These are phyloP conservation scores for Biscogniauxia sp. DNA, from an alignment of 2,329 filamentous ascomycete species.

Conservation along the genomic window DNA sequence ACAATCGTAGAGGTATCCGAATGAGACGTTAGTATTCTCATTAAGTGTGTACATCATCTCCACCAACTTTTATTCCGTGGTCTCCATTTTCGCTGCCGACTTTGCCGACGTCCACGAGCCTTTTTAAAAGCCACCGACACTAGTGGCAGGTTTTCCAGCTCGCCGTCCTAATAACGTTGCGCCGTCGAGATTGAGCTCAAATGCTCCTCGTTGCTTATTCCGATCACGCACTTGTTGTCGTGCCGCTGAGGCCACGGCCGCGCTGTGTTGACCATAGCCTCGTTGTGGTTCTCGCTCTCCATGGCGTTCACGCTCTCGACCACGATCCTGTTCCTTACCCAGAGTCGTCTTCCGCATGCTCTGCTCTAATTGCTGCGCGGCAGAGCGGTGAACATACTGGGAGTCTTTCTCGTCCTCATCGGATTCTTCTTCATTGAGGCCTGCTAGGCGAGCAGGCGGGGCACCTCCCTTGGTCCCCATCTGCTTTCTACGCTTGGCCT, in stretches of 20 bases:
- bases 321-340: slow-evolving; percentile 53
- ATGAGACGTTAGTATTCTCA: slow-evolving; percentile 8
- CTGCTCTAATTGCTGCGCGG: slow-evolving; percentile 71
- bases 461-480: slow-evolving; percentile 68
- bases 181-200: slow-evolving; percentile 89
- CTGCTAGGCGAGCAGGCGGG: slow-evolving; percentile 51
- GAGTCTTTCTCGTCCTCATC: slow-evolving; percentile 55
- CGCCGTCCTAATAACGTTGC: slow-evolving; percentile 81
- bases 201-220: slow-evolving; percentile 72
- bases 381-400: slow-evolving; percentile 42
- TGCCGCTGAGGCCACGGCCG: slow-evolving; percentile 78
- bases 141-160: slow-evolving; percentile 51
- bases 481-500: slow-evolving; percentile 87
- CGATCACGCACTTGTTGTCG: slow-evolving; percentile 72
- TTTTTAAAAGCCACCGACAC: slow-evolving; percentile 35
- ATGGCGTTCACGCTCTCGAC: slow-evolving; percentile 48
- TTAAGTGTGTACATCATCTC: background rate
- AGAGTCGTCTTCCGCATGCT: slow-evolving; percentile 80
- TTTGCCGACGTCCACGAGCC: background rate
- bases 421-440: slow-evolving; percentile 68
- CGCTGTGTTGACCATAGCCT: slow-evolving; percentile 87
- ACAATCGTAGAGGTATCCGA: slow-evolving; percentile 11
- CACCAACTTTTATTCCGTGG: background rate
- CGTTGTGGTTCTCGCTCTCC: slow-evolving; percentile 48
- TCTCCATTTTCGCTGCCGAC: slow-evolving; percentile 1